These are phyloP conservation scores for Lachancea dasiensis DNA, from an alignment of 805 yeast genomes.

Conservation along the genomic window DNA sequence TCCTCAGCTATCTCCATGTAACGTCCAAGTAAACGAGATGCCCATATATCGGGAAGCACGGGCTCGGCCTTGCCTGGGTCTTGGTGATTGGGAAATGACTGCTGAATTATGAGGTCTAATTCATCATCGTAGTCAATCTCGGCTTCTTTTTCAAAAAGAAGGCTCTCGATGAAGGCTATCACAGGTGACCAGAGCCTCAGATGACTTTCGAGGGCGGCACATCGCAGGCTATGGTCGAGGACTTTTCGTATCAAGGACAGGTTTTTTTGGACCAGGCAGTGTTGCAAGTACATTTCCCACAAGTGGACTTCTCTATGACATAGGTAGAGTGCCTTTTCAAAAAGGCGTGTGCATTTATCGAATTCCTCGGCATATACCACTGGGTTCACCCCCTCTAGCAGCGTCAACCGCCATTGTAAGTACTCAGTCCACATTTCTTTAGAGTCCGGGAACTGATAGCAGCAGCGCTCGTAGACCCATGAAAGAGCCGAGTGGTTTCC, in stretches of 20 bases:
- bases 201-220: conserved; percentile 16
- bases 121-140: conserved; percentile 14
- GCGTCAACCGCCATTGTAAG: conserved; percentile 40
- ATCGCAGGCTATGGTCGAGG: conserved; percentile 20
- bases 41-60: conserved; percentile 15
- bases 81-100: conserved; percentile 11
- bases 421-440: conserved; percentile 23
- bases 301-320: conserved; percentile 35
- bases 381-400: conserved; percentile 28
- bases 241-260: conserved; percentile 29
- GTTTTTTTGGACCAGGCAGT: conserved; percentile 37
- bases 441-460: conserved; percentile 16
- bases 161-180: conserved; percentile 17
- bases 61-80: conserved; percentile 9
- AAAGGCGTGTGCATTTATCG: conserved; percentile 37
- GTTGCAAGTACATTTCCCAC: conserved; percentile 49
- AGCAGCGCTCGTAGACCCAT: conserved; percentile 37
- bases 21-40: conserved; percentile 21
- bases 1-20: conserved; percentile 20
- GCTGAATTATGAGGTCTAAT: conserved; percentile 11
- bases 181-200: conserved; percentile 24
- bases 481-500: conserved; percentile 13
- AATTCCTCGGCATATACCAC: conserved; percentile 31
- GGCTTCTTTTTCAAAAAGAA: conserved; percentile 8
- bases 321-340: conserved; percentile 39